Percentiles rank a stretch among this genome's conserved stretches.
Evolutionary conservation across 768 basidiomycete genomes (phyloP).

Genomic region (Phallus indusiatus): DNA sequence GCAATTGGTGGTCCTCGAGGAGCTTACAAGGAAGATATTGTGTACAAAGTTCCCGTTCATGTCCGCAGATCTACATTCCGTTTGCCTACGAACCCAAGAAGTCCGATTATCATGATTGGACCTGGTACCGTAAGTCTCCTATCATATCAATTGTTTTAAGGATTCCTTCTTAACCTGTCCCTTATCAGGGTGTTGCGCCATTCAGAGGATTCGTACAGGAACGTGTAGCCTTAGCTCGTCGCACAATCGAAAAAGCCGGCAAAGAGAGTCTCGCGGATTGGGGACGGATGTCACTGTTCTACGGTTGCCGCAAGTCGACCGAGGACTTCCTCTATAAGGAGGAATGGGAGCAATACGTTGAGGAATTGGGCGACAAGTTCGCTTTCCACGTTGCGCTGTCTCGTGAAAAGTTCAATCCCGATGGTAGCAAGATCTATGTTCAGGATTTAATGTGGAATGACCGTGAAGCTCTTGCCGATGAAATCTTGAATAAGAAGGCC

Average conservation of each 20-base stretch:
- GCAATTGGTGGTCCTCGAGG: constrained; percentile 86
- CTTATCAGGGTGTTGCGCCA: constrained; percentile 83
- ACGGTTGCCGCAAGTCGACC: constrained; percentile 82
- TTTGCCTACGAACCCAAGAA: constrained; percentile 95
- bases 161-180: constrained; percentile 11
- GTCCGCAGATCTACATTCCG: constrained; percentile 95
- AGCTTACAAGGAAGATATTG: constrained; percentile 58
- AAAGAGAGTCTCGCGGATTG: constrained; percentile 88
- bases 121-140: constrained; percentile 80
- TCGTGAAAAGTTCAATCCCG: constrained; percentile 74
- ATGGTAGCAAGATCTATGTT: constrained; percentile 97
- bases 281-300: constrained; percentile 92
- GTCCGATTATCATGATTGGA: constrained; percentile 97
- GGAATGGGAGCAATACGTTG: constrained; percentile 85
- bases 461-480: constrained; percentile 71
- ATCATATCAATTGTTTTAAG: not conserved
- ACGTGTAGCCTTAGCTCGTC: constrained; percentile 90
- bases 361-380: constrained; percentile 89
- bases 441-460: constrained; percentile 93
- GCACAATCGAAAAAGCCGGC: constrained; percentile 92
- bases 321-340: constrained; percentile 93
- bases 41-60: constrained; percentile 86
- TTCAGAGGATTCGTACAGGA: constrained; percentile 99
- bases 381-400: constrained; percentile 85
- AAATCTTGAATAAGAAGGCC: constrained; percentile 91